Conservation (phyloP, 2,329 filamentous ascomycete species). For the Epichloe bromicola region DNA sequence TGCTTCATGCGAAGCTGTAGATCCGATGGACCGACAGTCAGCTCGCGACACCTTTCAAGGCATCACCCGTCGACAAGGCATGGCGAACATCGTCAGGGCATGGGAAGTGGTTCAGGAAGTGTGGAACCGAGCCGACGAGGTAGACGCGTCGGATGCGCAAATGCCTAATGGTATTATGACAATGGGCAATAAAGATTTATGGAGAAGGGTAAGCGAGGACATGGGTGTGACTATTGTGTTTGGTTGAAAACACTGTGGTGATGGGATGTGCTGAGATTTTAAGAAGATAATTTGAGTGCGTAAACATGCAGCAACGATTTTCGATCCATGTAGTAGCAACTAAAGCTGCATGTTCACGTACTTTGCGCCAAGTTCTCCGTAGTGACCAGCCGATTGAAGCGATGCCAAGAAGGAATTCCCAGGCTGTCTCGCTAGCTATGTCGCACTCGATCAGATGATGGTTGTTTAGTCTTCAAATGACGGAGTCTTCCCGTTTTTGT, state of each 20-base stretch:
- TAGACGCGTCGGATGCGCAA: constrained; percentile 10
- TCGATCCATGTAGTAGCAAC: too few species aligned
- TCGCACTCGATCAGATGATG: too few species aligned
- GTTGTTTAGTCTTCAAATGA: too few species aligned
- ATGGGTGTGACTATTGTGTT: constrained; percentile 48
- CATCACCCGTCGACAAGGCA: constrained; percentile 45
- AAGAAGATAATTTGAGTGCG: too few species aligned
- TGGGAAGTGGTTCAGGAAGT: constrained; percentile 50
- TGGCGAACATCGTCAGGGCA: constrained; percentile 50
- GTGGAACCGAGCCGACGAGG: constrained; percentile 39
- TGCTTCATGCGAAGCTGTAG: constrained; percentile 45
- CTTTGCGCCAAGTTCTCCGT: neutral
- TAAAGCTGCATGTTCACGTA: too few species aligned
- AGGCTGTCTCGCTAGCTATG: too few species aligned
- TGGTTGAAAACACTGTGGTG: constrained; percentile 26
- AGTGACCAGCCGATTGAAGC: neutral
- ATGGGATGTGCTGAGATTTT: neutral
- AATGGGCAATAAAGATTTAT: constrained; percentile 26
- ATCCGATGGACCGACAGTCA: constrained; percentile 34
- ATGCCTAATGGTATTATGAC: constrained; percentile 4
- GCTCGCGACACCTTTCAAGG: constrained; percentile 39
- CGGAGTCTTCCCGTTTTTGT: too few species aligned
- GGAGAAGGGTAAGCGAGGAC: constrained; percentile 44
- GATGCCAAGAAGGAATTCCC: neutral
- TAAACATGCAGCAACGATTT: too few species aligned